Evolutionary conservation across 164 flowering plant species (phyloP), one percentile per base, ranked within the genome.

Genomic region (grape (Vitis vinifera)): DNA sequence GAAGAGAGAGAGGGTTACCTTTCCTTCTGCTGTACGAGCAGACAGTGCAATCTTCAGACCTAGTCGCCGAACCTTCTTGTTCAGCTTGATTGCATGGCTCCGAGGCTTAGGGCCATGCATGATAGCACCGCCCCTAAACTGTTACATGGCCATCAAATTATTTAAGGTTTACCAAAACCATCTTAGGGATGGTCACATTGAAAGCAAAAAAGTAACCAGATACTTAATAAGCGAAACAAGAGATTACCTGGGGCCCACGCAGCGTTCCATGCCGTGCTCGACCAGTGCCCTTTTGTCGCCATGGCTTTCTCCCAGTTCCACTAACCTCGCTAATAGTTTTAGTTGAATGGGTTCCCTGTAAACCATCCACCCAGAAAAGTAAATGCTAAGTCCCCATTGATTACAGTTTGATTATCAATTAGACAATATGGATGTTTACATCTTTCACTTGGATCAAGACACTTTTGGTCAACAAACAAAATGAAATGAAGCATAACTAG

Each of bases 81-180:
- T 88, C 71, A 90, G 75, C 88, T 93, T 93, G 65, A 91, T 67
- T 57, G 97, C 99, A 89, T 95, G 98, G 76, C 97, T 93, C 71
- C 93, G 81, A 65, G 99, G 98, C 78, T 95, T 95, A 50, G 99
- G 99, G 9, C 97, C 99, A 81, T 95, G 99, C 97, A 89, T 93
- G 57, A 78, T 75, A 66, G 84, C 85, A 80, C 99, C 99, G 70
- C 83, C 85, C 65, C 97, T 84, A 55, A 91, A 92, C 99, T 94
- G 91, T 87, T 72, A 71, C 62, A 51, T 66, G 76, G 58, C 23
- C 29, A 70, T 55, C 4, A 51, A 66, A 52, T 8, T 44, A 14
- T 9, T 67, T 23, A 70, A 56, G 17, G 47, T 50, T 15, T 17
- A 61, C 3, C 44, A 58, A 14, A 55, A 67, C 10, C 44, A 66